Evolutionary conservation across 805 yeast species (phyloP).

Genomic region (Nakazawaea pomicola): DNA sequence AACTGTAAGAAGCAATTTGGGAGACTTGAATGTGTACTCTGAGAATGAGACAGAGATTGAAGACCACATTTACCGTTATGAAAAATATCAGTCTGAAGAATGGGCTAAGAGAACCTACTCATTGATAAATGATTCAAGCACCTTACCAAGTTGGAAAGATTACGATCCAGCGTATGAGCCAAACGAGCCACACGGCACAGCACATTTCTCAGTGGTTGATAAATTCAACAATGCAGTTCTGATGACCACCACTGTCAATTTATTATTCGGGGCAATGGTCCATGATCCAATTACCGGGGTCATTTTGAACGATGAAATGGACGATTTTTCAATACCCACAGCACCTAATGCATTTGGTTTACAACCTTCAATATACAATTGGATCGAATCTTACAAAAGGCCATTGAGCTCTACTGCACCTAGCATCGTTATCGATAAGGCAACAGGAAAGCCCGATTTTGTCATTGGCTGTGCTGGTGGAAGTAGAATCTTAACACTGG

Average conservation of each 20-base stretch:
- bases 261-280: constrained; percentile 76
- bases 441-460: constrained; percentile 47
- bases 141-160: constrained; percentile 60
- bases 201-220: constrained; percentile 83
- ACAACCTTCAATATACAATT: constrained; percentile 77
- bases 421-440: constrained; percentile 47
- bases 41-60: constrained; percentile 19
- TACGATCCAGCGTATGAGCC: constrained; percentile 77
- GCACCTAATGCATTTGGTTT: constrained; percentile 72
- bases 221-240: constrained; percentile 70
- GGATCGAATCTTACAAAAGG: constrained; percentile 66
- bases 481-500: constrained; percentile 75
- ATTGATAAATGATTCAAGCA: constrained; percentile 50
- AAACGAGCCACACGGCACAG: constrained; percentile 84
- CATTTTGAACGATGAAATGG: constrained; percentile 87
- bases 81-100: constrained; percentile 38
- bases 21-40: constrained; percentile 45
- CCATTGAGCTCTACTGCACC: constrained; percentile 87
- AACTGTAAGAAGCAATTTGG: constrained; percentile 78
- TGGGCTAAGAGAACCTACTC: constrained; percentile 53
- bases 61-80: constrained; percentile 32
- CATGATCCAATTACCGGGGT: constrained; percentile 82
- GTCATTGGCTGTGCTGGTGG: constrained; percentile 96
- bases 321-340: constrained; percentile 79
- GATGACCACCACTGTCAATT: constrained; percentile 84